Base-by-base conservation (phyloP, 2,329 filamentous ascomycete species). In the Aspergillus ibericus region DNA sequence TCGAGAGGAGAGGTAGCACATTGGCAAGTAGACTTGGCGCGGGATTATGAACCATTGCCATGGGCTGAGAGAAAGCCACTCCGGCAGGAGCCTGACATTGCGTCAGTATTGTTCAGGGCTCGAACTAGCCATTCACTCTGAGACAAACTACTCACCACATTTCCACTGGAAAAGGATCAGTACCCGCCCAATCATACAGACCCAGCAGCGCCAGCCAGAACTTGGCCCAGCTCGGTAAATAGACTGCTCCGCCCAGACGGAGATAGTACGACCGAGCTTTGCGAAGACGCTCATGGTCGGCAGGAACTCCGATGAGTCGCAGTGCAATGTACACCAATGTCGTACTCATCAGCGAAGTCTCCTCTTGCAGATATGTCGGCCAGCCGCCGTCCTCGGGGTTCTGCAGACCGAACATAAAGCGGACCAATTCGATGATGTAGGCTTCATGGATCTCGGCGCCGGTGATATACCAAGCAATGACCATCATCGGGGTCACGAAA, bases 131-230 rank as follows among this genome's bases (percentile, higher is more conserved):
- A 18, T 35, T 1, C 7, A 16, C 18, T 38, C n/a, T n/a, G 40
- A 2, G 12, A n/a, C 36, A 1, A 20, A 15, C 4, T 22, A 35
- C 10, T 34, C 49, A 58, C 59, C 57, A 62, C 27, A 53, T 25
- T 27, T 62, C 59, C 0, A 47, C 49, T 0, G 59, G 59, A 2
- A 47, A 34, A 0, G 59, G 59, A 10, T 57, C 53, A 3, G 55
- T 53, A 1, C 51, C 42, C 0, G 46, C 58, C 60, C 60, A 62
- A 18, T 58, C 25, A 3, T 53, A 59, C 0, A 62, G 13, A 1
- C 55, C 55, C 15, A 62, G 48, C 9, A 62, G 1, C 7, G 54
- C 46, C 3, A 62, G 42, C 60, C 58, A 62, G 35, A 62, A 55
- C 16, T 62, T 62, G 2, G 50, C 58, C 60, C 60, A 62, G 18